Base-by-base conservation (phyloP, 768 basidiomycete genomes). In the Agaricus subrufescens region DNA sequence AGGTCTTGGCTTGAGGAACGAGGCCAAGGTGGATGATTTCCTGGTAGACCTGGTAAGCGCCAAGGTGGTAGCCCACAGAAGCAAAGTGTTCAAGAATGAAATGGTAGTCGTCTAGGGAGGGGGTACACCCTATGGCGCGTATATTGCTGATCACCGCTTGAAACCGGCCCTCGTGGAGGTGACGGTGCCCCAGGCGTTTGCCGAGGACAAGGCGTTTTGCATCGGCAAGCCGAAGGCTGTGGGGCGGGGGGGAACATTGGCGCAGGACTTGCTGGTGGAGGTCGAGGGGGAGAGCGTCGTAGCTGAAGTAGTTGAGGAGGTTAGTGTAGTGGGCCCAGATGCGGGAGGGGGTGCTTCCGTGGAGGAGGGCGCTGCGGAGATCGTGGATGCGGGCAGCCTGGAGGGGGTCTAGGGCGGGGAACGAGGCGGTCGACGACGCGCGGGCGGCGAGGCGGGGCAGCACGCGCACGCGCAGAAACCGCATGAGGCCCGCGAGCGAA, bases 61-160 rank as follows among this genome's bases (percentile, higher is more conserved):
- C 88, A 23, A 73, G 63, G 61, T 82, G 74, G 63, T 92, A 80
- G n/a, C 90, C 91, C 3, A 83, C 82, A 0, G 85, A 82, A 34
- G 89, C 86, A 58, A 90, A 90, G 58, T 90, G 87, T 58, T 81
- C 77, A 50, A 94, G 67, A 57, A 94, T 71, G 63, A 85, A 85
- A 66, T 91, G 78, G 67, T 87, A 93, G 67, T 93, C 91, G 2
- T 83, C 80, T 51, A 86, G 56, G 69, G 78, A 55, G 23, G 80
- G 76, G 44, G 68, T 65, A 54, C 64, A 62, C 2, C 83, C 84
- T 11, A 78, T 63, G 39, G 75, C 72, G 52, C 83, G 83, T 25
- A 92, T 91, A 66, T 89, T 88, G 51, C 76, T 76, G 57, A 94
- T 80, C 65, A 94, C 72, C 19, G 76, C 69, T 66, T 83, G 81